Percentiles rank a stretch among this genome's conserved stretches.
phyloP scores from a whole-genome alignment of 768 basidiomycete genomes.

The Boletus subparvulus region DNA sequence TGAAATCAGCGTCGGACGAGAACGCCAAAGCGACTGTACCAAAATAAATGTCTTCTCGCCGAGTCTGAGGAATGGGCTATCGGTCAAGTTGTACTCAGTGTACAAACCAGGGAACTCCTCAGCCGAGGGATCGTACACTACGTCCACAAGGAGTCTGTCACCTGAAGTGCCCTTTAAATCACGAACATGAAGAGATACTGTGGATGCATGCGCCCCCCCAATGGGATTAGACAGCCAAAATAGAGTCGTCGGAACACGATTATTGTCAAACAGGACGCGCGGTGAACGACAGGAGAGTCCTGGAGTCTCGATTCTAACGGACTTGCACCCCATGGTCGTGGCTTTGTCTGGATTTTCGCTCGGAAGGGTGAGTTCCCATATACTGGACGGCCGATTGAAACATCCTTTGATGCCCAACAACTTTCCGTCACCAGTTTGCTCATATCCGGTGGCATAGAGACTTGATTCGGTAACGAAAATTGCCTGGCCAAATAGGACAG shows the following conservation, averaged over 20 bases:
- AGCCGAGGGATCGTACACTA: conserved; percentile 38
- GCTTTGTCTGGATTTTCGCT: conserved; percentile 1
- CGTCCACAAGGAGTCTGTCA: conserved; percentile 38
- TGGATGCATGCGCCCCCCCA: conserved; percentile 62
- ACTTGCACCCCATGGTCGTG: conserved; percentile 20
- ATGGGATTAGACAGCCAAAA: conserved; percentile 55
- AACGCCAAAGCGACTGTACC: conserved; percentile 54
- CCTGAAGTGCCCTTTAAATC: conserved; percentile 29
- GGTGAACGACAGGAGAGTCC: conserved; percentile 60
- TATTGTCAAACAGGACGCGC: conserved; percentile 38
- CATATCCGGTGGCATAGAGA: conserved; percentile 63
- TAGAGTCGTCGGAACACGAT: conserved; percentile 29
- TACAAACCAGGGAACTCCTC: conserved; percentile 65
- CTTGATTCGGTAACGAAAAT: conserved; percentile 45
- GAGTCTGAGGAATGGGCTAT: conserved; percentile 40
- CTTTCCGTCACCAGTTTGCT: conserved; percentile 55
- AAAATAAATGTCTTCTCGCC: conserved; percentile 23
- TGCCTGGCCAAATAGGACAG: conserved; percentile 54
- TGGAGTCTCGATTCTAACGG: conserved; percentile 36
- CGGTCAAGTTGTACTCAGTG: conserved; percentile 47
- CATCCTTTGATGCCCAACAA: conserved; percentile 60
- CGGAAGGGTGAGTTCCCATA: conserved; percentile 50
- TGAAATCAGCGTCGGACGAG: conserved; percentile 49
- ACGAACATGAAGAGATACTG: conserved; percentile 47
- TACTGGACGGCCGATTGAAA: conserved; percentile 55